Evolutionary conservation across 139 green algal species (phyloP).

Genomic region (Micractinium conductrix): DNA sequence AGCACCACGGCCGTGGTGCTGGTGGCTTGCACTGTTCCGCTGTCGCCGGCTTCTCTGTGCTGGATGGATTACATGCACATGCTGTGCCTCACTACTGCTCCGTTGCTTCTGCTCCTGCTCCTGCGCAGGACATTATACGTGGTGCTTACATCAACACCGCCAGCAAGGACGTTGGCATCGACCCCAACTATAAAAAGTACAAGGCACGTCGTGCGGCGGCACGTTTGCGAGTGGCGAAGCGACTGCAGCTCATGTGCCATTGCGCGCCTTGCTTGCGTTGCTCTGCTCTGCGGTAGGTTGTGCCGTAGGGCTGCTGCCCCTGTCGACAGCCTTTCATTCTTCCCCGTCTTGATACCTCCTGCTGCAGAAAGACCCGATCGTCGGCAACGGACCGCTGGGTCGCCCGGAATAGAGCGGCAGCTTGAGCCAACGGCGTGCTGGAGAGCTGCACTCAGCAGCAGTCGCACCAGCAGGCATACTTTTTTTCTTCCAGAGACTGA

Average conservation of each 20-base stretch:
- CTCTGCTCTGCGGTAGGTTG: not conserved
- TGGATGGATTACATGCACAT: not conserved
- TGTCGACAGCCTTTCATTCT: no score
- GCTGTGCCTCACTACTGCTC: not conserved
- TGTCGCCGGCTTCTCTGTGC: not conserved
- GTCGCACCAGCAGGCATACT: not conserved
- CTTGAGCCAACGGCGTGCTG: not conserved
- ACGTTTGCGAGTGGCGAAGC: no score
- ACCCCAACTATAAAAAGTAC: conserved; percentile 33
- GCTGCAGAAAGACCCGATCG: conserved; percentile 5
- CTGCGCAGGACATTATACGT: conserved; percentile 50
- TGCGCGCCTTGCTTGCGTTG: no score
- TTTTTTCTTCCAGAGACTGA: not conserved
- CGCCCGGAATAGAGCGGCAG: not conserved
- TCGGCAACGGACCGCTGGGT: conserved; percentile 17
- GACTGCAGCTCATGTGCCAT: no score
- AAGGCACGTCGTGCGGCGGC: not conserved
- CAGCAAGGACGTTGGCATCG: conserved; percentile 65
- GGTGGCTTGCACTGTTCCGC: not conserved
- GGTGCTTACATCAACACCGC: conserved; percentile 75
- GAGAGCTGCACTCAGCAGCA: not conserved
- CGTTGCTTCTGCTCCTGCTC: not conserved
- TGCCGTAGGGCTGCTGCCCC: not conserved
- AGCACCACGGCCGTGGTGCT: not conserved
- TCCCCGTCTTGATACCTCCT: not conserved